These are phyloP conservation scores for Mycena indigotica DNA, from an alignment of 768 basidiomycete genomes.

Conservation along the genomic window DNA sequence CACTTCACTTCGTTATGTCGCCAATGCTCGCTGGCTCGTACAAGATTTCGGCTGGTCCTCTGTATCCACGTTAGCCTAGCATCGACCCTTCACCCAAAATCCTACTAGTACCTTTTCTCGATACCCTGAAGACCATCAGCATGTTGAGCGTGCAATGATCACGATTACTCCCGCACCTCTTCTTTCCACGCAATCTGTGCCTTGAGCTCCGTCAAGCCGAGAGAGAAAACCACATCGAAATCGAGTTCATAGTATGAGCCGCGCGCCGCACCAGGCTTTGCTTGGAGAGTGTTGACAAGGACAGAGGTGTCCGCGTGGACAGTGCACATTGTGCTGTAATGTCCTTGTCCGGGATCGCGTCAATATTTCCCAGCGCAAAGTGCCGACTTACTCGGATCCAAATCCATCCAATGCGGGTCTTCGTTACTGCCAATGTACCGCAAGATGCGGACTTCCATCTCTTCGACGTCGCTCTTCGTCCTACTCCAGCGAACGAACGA, in stretches of 20 bases:
- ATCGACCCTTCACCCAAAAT: neutral
- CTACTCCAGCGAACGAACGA: neutral
- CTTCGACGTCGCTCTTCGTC: neutral
- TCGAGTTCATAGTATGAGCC: conserved; percentile 26
- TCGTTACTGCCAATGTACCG: neutral
- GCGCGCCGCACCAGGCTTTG: neutral
- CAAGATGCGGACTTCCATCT: neutral
- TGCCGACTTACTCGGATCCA: neutral
- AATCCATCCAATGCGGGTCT: neutral
- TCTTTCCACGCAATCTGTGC: conserved; percentile 50
- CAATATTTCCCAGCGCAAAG: neutral
- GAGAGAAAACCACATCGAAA: conserved; percentile 44
- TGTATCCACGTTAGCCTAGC: neutral
- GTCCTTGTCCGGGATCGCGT: neutral
- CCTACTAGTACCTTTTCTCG: neutral
- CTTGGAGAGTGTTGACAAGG: neutral
- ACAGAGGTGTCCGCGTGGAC: neutral
- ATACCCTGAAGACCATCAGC: neutral
- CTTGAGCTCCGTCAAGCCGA: conserved; percentile 50
- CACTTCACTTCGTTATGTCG: too few species aligned
- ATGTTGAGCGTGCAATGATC: neutral
- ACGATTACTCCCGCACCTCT: conserved; percentile 26
- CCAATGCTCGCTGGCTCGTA: neutral
- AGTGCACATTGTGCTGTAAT: neutral
- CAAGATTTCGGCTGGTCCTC: neutral